Evolutionary conservation across 1,139 yeast genomes (phyloP).

Genomic region (Taphrina populina): DNA sequence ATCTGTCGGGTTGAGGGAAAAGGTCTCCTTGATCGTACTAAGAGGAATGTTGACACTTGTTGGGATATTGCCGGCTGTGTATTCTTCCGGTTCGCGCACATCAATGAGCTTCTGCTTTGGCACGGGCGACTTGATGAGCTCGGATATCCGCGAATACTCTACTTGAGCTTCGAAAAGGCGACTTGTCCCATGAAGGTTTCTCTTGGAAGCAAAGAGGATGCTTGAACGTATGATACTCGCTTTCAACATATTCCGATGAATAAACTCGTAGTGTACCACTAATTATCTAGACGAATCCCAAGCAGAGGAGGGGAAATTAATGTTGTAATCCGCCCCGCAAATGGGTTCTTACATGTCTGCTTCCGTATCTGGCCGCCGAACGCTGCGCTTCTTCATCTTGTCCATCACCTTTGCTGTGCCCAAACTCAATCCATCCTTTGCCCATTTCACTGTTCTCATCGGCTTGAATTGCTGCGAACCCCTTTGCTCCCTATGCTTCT

Average conservation of each 20-base stretch:
- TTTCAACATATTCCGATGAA: neutral
- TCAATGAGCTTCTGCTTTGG: conserved; percentile 47
- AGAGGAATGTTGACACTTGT: conserved; percentile 83
- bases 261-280: no score
- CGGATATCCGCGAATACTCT: conserved; percentile 7
- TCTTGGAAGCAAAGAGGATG: no score
- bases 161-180: neutral
- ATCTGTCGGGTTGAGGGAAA: conserved; percentile 73
- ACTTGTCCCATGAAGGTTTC: no score
- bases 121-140: neutral
- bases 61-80: conserved; percentile 66
- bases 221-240: neutral
- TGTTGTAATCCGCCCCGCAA: no score
- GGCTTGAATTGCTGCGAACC: conserved; percentile 27
- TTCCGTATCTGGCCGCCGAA: no score
- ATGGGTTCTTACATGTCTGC: no score
- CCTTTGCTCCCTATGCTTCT: conserved; percentile 6
- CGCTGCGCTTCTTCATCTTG: neutral
- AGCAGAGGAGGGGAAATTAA: no score
- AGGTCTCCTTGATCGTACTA: conserved; percentile 91
- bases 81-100: conserved; percentile 90
- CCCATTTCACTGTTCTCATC: conserved; percentile 12
- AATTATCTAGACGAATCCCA: no score
- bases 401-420: conserved; percentile 8
- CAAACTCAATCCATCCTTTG: conserved; percentile 12